A percentile compares a stretch with the other conserved stretches of the same genome.
Conservation (phyloP, 2,329 filamentous ascomycete species). For the Mycosphaerella sp. region DNA sequence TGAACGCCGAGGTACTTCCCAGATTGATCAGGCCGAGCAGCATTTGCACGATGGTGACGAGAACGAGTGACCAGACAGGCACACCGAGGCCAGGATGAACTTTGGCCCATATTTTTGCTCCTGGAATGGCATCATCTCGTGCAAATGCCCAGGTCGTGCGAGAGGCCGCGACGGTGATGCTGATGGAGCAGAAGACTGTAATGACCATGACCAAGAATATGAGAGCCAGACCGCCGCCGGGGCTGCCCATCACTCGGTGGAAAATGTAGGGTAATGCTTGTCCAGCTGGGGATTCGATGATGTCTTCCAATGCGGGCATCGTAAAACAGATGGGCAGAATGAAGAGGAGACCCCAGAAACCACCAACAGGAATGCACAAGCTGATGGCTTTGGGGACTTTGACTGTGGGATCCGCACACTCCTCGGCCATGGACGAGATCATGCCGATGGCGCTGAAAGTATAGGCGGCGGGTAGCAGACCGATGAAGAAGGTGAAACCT, state of each 20-base stretch:
- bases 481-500: constrained; percentile 57
- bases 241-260: constrained; percentile 44
- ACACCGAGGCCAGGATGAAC: constrained; percentile 35
- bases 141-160: constrained; percentile 44
- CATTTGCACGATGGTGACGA: constrained; percentile 44
- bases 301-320: constrained; percentile 42
- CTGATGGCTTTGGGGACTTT: constrained; percentile 50
- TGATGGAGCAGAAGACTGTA: constrained; percentile 50
- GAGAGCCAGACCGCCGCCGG: constrained; percentile 43
- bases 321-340: constrained; percentile 50
- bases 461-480: constrained; percentile 46
- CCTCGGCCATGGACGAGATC: constrained; percentile 58
- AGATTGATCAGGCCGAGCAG: constrained; percentile 47
- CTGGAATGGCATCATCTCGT: constrained; percentile 39
- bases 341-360: constrained; percentile 51
- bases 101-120: constrained; percentile 32
- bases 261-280: constrained; percentile 50
- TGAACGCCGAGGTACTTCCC: constrained; percentile 44
- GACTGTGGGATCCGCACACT: constrained; percentile 45
- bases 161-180: constrained; percentile 47
- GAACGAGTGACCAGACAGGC: constrained; percentile 39
- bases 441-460: constrained; percentile 50
- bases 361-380: constrained; percentile 49
- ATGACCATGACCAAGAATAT: constrained; percentile 47
- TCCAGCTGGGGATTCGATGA: constrained; percentile 41